Conservation (phyloP, 2,329 filamentous ascomycete genomes). For the Cladosporium austrohemisphaericum region DNA sequence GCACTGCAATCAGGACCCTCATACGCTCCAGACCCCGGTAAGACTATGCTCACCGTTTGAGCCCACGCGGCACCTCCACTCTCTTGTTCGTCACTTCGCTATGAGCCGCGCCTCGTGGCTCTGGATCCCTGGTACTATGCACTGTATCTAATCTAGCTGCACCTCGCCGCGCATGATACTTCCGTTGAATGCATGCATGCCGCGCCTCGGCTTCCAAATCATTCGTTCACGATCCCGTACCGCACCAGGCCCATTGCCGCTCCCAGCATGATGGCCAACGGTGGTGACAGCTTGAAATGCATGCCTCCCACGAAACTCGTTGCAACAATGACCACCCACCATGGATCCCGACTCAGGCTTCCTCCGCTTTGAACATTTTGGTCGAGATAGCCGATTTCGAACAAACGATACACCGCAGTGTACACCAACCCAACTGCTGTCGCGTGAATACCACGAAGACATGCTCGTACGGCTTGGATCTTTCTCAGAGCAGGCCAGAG, state of each 20-base stretch:
- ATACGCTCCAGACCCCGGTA: too few relatives aligned
- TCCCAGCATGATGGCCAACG: slow-evolving; percentile 38
- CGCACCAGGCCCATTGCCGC: slow-evolving; percentile 38
- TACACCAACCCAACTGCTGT: slow-evolving; percentile 43
- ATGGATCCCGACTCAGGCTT: slow-evolving; percentile 39
- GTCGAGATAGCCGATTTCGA: slow-evolving; percentile 43
- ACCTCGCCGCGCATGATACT: too few relatives aligned
- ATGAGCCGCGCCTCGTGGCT: too few relatives aligned
- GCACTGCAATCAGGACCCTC: too few relatives aligned
- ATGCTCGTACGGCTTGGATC: slow-evolving; percentile 33
- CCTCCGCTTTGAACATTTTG: slow-evolving; percentile 34
- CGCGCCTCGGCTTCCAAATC: background rate
- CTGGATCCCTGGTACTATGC: too few relatives aligned
- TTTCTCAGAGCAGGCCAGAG: slow-evolving; percentile 39
- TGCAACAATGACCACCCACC: slow-evolving; percentile 45
- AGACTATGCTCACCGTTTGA: too few relatives aligned
- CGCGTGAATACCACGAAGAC: slow-evolving; percentile 41
- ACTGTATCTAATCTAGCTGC: too few relatives aligned
- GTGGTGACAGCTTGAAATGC: slow-evolving; percentile 40
- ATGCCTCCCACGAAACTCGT: slow-evolving; percentile 39
- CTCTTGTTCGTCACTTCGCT: too few relatives aligned
- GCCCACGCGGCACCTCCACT: too few relatives aligned
- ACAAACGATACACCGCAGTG: slow-evolving; percentile 44
- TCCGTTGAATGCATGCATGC: background rate
- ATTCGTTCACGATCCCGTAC: slow-evolving; percentile 35